phyloP scores from a whole-genome alignment of 768 basidiomycete genomes.

The Amanita subjunquillea region DNA sequence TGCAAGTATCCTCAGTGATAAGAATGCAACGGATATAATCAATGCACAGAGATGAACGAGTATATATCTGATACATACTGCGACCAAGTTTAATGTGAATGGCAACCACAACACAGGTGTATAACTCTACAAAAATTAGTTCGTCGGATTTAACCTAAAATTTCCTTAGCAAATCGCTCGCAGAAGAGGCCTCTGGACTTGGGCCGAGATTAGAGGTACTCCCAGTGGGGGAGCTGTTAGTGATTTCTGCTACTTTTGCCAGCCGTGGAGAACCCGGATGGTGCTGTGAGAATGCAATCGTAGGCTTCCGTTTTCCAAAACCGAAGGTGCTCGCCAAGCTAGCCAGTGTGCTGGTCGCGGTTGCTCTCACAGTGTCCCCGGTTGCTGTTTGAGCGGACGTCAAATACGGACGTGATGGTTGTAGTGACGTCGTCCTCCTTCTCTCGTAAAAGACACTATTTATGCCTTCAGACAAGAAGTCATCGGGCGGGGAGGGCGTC shows the following conservation, averaged over 20 bases:
- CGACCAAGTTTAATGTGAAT: conserved; percentile 44
- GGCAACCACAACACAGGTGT: background rate
- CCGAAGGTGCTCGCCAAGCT: conserved; percentile 59
- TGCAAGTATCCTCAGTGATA: background rate
- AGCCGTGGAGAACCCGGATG: background rate
- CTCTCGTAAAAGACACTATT: conserved; percentile 31
- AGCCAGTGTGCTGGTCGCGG: conserved; percentile 43
- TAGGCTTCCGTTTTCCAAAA: conserved; percentile 45
- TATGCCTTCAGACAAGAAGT: conserved; percentile 54
- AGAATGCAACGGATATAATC: conserved; percentile 60
- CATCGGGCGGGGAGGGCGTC: conserved; percentile 47
- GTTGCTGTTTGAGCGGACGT: conserved; percentile 25
- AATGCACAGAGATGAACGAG: conserved; percentile 61
- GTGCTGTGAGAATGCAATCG: background rate
- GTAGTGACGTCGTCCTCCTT: conserved; percentile 52
- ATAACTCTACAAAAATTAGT: background rate
- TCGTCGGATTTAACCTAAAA: background rate
- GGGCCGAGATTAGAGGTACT: conserved; percentile 38
- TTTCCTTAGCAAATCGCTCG: background rate
- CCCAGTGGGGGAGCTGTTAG: background rate
- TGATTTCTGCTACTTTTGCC: background rate
- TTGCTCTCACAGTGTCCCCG: conserved; percentile 20
- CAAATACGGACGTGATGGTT: conserved; percentile 36
- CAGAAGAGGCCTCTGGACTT: conserved; percentile 47
- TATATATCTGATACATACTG: conserved; percentile 71